Evolutionary conservation across 2,329 filamentous ascomycete species (phyloP).

Genomic region (Beauveria varroae): DNA sequence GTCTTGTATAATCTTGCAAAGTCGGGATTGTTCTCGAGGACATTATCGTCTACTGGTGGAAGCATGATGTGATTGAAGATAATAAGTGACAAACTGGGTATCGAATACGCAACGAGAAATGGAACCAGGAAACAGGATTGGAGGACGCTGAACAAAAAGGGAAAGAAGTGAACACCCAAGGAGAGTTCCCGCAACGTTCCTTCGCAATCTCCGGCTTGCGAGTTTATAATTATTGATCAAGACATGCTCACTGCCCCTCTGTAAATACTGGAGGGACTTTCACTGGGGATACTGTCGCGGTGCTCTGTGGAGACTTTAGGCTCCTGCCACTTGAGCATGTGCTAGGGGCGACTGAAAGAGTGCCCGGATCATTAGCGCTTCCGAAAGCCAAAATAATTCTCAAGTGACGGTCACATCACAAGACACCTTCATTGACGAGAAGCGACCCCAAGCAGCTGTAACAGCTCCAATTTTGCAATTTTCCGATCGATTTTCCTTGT

Average conservation of each 20-base stretch:
- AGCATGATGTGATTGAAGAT: constrained; percentile 35
- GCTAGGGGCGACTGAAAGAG: neutral
- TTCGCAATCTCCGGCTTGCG: neutral
- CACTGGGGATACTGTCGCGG: neutral
- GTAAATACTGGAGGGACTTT: neutral
- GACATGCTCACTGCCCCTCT: neutral
- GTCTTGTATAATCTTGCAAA: constrained; percentile 50
- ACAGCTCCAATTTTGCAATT: neutral
- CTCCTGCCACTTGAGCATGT: neutral
- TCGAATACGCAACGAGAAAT: neutral
- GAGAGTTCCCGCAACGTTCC: neutral
- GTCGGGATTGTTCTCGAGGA: constrained; percentile 49
- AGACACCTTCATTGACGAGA: neutral
- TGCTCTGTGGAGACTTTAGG: neutral
- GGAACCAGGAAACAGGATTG: neutral
- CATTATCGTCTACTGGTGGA: constrained; percentile 47
- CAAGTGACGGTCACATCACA: neutral
- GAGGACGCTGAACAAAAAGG: neutral
- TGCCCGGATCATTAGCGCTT: constrained; percentile 11
- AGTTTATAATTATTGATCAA: neutral
- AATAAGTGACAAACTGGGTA: neutral
- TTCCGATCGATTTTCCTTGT: neutral
- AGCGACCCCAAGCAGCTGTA: neutral
- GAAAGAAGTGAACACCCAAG: neutral
- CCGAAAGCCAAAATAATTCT: constrained; percentile 10